Evolutionary conservation across 768 basidiomycete species (phyloP), one percentile per base, ranked within the genome.

Genomic region (Mrakia blollopis): DNA sequence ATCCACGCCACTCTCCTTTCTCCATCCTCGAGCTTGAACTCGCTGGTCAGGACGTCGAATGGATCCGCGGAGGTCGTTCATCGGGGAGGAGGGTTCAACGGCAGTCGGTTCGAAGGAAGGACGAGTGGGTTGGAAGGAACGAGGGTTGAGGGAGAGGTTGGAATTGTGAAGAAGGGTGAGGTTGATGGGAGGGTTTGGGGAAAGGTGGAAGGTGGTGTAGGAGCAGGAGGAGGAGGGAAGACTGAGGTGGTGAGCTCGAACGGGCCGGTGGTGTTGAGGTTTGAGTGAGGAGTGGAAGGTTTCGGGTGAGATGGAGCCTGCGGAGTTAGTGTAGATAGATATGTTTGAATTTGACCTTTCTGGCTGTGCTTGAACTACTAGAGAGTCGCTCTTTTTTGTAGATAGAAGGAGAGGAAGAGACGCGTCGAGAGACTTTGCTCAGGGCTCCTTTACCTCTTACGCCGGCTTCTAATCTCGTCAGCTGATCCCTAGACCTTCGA

Each of bases 171-270:
- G 35, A 25, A 68, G 35, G 65, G 65, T 5, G 39, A 68, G 16
- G 65, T 68, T 7, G 65, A 68, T 14, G 65, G 65, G 35, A 68
- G 65, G 37, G 39, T 35, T 25, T 68, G 65, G 65, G 65, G 65
- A 18, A 25, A 35, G 35, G 65, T 68, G 7, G 65, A 41, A 9
- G 39, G 65, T 25, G 37, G 65, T 10, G 25, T 9, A 28, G 39
- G 65, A 68, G 37, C 25, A 16, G 65, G 65, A 35, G 28, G n/a
- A 30, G 63, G 65, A 18, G 37, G 65, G 35, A 68, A 68, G 65
- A 68, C 65, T 4, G 65, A 68, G 65, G 65, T 68, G 35, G 65
- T 68, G 21, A 68, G 65, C n/a, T 68, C 65, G 25, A 68, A 68
- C 35, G 65, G 18, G 18, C 2, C 7, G 35, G 65, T 68, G 1